Base-by-base conservation (phyloP, 805 yeast species). In the Yarrowia sp. region DNA sequence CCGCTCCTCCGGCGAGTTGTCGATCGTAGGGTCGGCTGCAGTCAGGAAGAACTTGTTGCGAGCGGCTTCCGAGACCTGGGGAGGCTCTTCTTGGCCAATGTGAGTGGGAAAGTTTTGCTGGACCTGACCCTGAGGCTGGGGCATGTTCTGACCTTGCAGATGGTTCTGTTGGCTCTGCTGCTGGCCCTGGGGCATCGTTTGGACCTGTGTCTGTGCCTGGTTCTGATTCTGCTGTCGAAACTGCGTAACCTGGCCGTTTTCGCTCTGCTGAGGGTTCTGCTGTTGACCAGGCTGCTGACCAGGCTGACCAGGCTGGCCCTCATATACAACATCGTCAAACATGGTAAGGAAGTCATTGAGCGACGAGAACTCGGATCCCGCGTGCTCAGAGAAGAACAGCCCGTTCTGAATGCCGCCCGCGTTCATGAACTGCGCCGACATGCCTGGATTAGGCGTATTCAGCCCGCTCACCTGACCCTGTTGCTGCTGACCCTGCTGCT, bases 1-100 rank as follows among this genome's bases (percentile, higher is more conserved):
- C 64, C 97, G 80, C 70, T 91, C 97, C 70, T 92, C 97, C 0
- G 97, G 97, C 0, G 96, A 88, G 35, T 88, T 87, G 66, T 90
- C 97, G 2, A 93, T 90, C 0, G 97, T 88, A 5, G 98, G 98
- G 72, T 93, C 98, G 0, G 97, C 97, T 0, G 98, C 98, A 0
- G 97, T 93, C 53, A 93, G 76, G 76, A 93, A 92, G 74, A 93
- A 93, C 73, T 91, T 91, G 71, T 92, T 97, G 66, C 90, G 81
- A 1, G 97, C 96, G 1, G 94, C 44, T 60, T 67, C 66, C 33
- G 64, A 61, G 10, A 61, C 42, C 25, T 36, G 51, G 19, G 61
- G 63, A 24, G 53, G 53, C 7, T 55, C 47, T 38, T 55, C 58
- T 2, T 46, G 53, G 21, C 12, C 19, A 9, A 22, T 21, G 18